phyloP scores from a whole-genome alignment of 2,329 filamentous ascomycete genomes.

The Calycina herbarum region DNA sequence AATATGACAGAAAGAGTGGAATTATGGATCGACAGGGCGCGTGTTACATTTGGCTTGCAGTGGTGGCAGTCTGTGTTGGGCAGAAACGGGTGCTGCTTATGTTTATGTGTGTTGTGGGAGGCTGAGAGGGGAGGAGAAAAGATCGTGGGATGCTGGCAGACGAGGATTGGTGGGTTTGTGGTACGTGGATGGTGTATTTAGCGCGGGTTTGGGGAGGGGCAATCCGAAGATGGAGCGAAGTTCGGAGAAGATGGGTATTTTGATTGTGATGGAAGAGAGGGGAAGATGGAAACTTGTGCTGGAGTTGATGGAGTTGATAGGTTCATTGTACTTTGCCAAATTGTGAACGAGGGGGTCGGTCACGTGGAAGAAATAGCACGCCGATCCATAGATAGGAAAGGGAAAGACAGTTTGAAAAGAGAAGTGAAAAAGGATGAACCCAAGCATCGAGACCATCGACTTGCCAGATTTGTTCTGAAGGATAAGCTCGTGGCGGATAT shows the following conservation, averaged over 20 bases:
- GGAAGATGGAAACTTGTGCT: neutral
- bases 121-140: neutral
- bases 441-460: too few relatives aligned
- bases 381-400: too few relatives aligned
- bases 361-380: too few relatives aligned
- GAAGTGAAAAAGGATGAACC: too few relatives aligned
- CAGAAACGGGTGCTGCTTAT: neutral
- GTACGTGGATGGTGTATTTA: neutral
- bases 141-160: conserved; percentile 12
- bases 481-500: neutral
- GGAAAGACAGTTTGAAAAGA: too few relatives aligned
- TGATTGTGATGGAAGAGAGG: neutral
- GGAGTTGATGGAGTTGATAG: neutral
- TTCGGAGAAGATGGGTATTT: neutral
- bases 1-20: neutral
- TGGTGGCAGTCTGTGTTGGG: conserved; percentile 2
- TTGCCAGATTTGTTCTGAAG: neutral
- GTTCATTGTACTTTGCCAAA: neutral
- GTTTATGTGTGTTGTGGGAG: neutral
- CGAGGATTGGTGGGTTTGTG: conserved; percentile 14
- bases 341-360: too few relatives aligned
- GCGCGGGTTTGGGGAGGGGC: conserved; percentile 14
- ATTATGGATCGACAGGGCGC: neutral
- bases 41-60: neutral
- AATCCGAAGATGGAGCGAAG: conserved; percentile 8